phyloP scores from a whole-genome alignment of 805 yeast genomes.

The Danielozyma ontarioensis region DNA sequence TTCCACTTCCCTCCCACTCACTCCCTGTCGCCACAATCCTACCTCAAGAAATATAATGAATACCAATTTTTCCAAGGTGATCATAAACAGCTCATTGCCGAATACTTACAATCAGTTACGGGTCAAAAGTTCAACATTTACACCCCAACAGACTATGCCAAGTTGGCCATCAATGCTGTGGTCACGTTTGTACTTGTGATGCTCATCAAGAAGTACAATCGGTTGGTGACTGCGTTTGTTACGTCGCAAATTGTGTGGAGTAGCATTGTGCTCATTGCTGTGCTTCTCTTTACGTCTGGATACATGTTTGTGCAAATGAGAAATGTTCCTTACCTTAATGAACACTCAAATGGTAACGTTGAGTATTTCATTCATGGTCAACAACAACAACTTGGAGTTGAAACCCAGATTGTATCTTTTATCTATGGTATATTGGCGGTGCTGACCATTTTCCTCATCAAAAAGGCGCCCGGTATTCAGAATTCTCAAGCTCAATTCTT shows the following conservation, averaged over 20 bases:
- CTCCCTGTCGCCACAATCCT: conserved; percentile 23
- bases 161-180: conserved; percentile 30
- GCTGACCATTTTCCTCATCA: conserved; percentile 51
- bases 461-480: conserved; percentile 47
- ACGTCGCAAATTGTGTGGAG: conserved; percentile 68
- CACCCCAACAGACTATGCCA: conserved; percentile 40
- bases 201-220: conserved; percentile 19
- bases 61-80: conserved; percentile 46
- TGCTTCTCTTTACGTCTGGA: conserved; percentile 76
- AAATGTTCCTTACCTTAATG: conserved; percentile 58
- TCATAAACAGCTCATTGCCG: conserved; percentile 28
- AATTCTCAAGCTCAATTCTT: conserved; percentile 44
- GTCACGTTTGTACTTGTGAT: conserved; percentile 24
- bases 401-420: conserved; percentile 79
- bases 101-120: conserved; percentile 32
- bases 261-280: conserved; percentile 51
- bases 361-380: conserved; percentile 51
- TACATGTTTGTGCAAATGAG: conserved; percentile 92
- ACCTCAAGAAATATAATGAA: conserved; percentile 25
- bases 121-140: conserved; percentile 31
- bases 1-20: conserved; percentile 54
- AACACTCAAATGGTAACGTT: conserved; percentile 29
- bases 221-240: conserved; percentile 34
- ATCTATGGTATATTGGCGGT: conserved; percentile 67
- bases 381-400: conserved; percentile 76